These are phyloP conservation scores for Polyporus tsugae DNA, from an alignment of 1,284 basidiomycete species.

Conservation along the genomic window DNA sequence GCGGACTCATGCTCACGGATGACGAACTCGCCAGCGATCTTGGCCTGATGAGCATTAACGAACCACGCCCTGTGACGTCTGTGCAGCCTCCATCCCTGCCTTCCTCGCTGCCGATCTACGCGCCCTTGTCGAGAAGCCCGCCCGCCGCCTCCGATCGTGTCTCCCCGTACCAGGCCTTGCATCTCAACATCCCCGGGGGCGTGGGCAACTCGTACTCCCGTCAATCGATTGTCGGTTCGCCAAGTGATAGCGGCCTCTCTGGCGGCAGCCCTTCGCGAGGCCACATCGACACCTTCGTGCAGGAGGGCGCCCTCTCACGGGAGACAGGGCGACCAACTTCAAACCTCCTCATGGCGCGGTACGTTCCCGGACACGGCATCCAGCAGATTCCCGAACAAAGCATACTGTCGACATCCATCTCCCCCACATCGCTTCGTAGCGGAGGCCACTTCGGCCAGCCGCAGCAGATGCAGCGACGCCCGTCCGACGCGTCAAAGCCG, in stretches of 20 bases:
- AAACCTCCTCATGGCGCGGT: constrained; percentile 58
- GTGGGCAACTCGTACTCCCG: constrained; percentile 51
- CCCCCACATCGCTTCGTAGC: constrained; percentile 39
- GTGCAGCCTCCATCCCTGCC: constrained; percentile 62
- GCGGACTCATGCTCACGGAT: constrained; percentile 74
- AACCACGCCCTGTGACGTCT: constrained; percentile 51
- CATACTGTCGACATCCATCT: constrained; percentile 43
- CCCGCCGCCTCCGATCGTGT: constrained; percentile 58
- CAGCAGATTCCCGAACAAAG: constrained; percentile 60
- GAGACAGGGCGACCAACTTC: constrained; percentile 32
- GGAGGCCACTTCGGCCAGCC: constrained; percentile 40
- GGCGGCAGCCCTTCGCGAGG: constrained; percentile 44
- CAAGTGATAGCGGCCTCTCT: constrained; percentile 56
- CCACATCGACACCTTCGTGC: constrained; percentile 36
- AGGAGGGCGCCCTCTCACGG: constrained; percentile 26
- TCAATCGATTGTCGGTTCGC: constrained; percentile 61
- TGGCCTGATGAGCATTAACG: constrained; percentile 70
- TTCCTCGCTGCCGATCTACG: constrained; percentile 74
- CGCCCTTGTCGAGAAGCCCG: constrained; percentile 70
- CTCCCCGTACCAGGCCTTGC: constrained; percentile 65
- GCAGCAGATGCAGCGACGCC: constrained; percentile 51
- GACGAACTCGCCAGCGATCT: constrained; percentile 81
- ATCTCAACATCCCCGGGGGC: constrained; percentile 58
- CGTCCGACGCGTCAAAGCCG: constrained; percentile 57
- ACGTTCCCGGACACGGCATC: constrained; percentile 70